Base-by-base conservation (phyloP, 176 grass and related monocot species). In the Hyparrhenia diplandra region DNA sequence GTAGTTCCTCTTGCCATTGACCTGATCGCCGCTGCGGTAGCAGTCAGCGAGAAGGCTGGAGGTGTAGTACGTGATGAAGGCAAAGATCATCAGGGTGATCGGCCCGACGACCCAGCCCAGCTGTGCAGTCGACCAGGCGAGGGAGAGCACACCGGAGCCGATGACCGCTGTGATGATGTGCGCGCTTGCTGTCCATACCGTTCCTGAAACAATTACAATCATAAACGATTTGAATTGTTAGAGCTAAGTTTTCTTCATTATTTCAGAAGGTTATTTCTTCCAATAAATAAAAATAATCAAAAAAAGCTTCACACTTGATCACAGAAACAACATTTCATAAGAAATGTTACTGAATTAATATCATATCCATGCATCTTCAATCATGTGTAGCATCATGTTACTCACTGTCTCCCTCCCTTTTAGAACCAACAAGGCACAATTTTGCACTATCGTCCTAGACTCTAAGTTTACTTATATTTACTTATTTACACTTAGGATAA, bases 151-250 rank as follows among this genome's bases (percentile, higher is more conserved):
- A 0, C 95, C 95, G 1, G 95, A 98, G 42, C 95, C 95, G n/a
- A 98, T 94, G 36, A 98, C 95, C 0, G 95, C 92, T 28, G 95
- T 98, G 84, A 98, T 92, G 67, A 98, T 98, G 83, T 98, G 95
- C 0, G 95, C 92, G 36, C 95, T 94, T 4, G 95, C 92, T 0
- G 95, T 98, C 87, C 95, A 92, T 64, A 92, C 65, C 10, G 86
- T 94, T 29, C 95, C 92, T 98, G 74, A 17, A 67, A 69, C 36
- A 67, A 80, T 60, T 54, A 34, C 62, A 65, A 17, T 20, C 14
- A 34, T 28, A 14, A 34, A 65, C 34, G 16, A 16, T 0, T 13
- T 62, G 24, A 60, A 1, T 1, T 28, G 29, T 32, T 32, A 18
- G 13, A 31, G 62, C 28, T 64, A 32, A 18, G 7, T 32, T 64